A percentile compares a stretch with the other conserved stretches of the same genome.
phyloP scores from a whole-genome alignment of 495 filamentous ascomycete genomes.

The Apodospora peruviana region DNA sequence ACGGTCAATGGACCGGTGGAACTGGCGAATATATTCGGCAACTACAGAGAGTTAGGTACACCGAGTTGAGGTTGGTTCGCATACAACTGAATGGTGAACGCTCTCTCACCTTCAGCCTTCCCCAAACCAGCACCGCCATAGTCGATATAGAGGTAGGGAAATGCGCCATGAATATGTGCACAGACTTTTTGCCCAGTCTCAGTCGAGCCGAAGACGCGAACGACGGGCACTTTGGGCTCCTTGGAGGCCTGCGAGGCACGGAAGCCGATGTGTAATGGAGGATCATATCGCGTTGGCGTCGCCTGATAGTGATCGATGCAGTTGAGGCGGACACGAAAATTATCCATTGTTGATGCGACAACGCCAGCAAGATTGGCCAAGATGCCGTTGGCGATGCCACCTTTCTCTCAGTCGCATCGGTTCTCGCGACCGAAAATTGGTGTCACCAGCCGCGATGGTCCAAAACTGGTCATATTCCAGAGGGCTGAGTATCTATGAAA shows the following conservation, averaged over 20 bases:
- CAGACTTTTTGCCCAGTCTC: constrained; percentile 96
- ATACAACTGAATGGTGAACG: not conserved
- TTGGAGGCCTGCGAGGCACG: constrained; percentile 44
- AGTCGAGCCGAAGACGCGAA: constrained; percentile 88
- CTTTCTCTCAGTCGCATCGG: too few species aligned
- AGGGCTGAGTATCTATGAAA: too few species aligned
- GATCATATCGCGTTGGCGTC: constrained; percentile 73
- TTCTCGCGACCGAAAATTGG: too few species aligned
- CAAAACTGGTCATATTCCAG: too few species aligned
- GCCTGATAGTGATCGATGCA: constrained; percentile 92
- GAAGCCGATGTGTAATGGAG: constrained; percentile 58
- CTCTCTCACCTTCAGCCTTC: constrained; percentile 56
- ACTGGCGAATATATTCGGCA: constrained; percentile 61
- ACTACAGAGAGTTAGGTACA: constrained; percentile 3
- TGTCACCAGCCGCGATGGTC: too few species aligned
- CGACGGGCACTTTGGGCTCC: constrained; percentile 72
- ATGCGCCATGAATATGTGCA: constrained; percentile 91
- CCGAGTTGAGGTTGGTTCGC: too few species aligned
- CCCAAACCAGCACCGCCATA: constrained; percentile 68
- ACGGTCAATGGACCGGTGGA: constrained; percentile 79
- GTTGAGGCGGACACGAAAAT: constrained; percentile 83
- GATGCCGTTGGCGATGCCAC: not conserved
- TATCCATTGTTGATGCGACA: constrained; percentile 55
- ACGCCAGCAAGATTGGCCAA: too few species aligned
- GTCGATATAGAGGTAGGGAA: constrained; percentile 90